Evolutionary conservation across 2,329 filamentous ascomycete species (phyloP), one percentile per base, ranked within the genome.

Genomic region (Colletotrichum phormii): DNA sequence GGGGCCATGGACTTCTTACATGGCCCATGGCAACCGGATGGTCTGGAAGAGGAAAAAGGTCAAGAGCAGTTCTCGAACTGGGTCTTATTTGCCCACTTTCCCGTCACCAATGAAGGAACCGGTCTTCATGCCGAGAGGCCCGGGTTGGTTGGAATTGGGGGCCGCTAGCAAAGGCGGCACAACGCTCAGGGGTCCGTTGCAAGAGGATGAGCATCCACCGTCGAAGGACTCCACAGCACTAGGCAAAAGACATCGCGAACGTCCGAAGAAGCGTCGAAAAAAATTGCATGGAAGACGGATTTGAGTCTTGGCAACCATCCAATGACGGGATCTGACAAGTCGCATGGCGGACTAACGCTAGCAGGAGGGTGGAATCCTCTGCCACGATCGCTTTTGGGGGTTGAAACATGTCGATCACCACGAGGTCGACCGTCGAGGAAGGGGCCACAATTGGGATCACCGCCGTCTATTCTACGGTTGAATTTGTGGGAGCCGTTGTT

Each of bases 401-500:
- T 72, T 71, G 71, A 73, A 71, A 73, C 71, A 22, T 22, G 71
- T 67, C 33, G 71, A 73, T 71, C 61, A 22, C 12, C 13, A 31
- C 55, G 68, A 22, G 26, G 24, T 29, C 18, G 59, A 55, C 26
- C 26, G 26, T 26, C 26, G 26, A 26, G 26, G 26, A 18, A 35
- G 31, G 46, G 33, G 18, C 60, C 46, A 55, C 60, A 26, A 73
- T 73, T 73, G 49, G 54, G 71, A 73, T 73, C 60, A 31, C 33
- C 71, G 11, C 31, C 15, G 46, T 24, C 60, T 46, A 55, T 70
- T 42, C 61, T 54, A 54, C 33, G 13, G 37, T 46, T n/a, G 15
- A 31, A n/a, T 12, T 12, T 18, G 24, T 13, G 46, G 66, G 33
- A 26, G 42, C 46, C 26, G 57, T 33, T 59, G 59, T 54, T 49